Evolutionary conservation across 1,284 basidiomycete species (phyloP), one percentile per base, ranked within the genome.

Genomic region (Ceratobasidium sp.): DNA sequence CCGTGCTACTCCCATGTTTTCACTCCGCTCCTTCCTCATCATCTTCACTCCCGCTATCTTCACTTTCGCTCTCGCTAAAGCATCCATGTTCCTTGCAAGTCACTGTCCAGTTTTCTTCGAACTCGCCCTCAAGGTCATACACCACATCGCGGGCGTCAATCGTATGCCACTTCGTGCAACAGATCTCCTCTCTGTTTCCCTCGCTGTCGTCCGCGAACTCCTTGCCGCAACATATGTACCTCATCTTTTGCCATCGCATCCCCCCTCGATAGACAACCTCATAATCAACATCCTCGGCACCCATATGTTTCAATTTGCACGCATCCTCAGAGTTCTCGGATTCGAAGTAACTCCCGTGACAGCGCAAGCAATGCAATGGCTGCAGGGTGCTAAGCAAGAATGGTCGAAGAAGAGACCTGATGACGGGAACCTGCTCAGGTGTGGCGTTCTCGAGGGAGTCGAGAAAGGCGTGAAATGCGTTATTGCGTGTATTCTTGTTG

Each of bases 61-160:
- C 36, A 41, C 36, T 11, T 11, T 41, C 36, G 36, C 36, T 41
- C 33, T 36, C 31, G 22, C 8, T 44, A 41, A n/a, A 9, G 6
- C 57, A 60, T 22, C 57, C 57, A 17, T n/a, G 2, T 7, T n/a
- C 27, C 36, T 60, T 33, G 36, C 57, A 60, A 9, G 57, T 60
- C 24, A 41, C 8, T 22, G 41, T 11, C 6, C 9, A 22, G 8
- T 22, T 11, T 11, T 60, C 41, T n/a, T n/a, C n/a, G 36, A 41
- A 41, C 11, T 41, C 36, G 36, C 36, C 36, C 36, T 41, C 36
- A 41, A 41, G 36, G 2, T 33, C 33, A 36, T 60, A 60, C 4
- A 41, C 36, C 17, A 60, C 57, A 8, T 41, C 57, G 1, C n/a
- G 19, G 19, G 33, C n/a, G 33, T 60, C 19, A 22, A 33, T 60